phyloP scores from a whole-genome alignment of 805 yeast genomes.

The Kodamaea restingae region DNA sequence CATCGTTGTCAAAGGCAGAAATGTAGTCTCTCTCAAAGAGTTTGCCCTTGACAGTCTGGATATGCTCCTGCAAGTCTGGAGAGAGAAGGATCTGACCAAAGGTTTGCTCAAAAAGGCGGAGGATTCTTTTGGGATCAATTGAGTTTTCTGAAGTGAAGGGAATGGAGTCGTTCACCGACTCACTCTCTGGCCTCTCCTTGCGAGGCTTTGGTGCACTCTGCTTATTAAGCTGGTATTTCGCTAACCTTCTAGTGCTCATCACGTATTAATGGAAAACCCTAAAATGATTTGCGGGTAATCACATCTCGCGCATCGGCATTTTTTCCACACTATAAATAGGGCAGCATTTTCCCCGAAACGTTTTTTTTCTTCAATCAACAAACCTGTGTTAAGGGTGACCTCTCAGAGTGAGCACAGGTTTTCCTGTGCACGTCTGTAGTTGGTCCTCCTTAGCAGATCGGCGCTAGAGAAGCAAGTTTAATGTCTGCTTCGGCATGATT shows the following conservation, averaged over 20 bases:
- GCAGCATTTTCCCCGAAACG: not conserved
- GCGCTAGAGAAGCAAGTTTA: conserved; percentile 67
- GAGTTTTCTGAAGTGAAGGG: conserved; percentile 32
- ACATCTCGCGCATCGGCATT: conserved; percentile 2
- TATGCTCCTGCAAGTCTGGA: conserved; percentile 35
- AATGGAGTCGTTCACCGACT: conserved; percentile 17
- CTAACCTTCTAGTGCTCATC: conserved; percentile 30
- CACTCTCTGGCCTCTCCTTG: conserved; percentile 1
- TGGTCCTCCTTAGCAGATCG: conserved; percentile 51
- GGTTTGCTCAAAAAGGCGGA: conserved; percentile 32
- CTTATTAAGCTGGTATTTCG: conserved; percentile 24
- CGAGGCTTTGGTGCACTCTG: not conserved
- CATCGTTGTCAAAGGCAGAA: conserved; percentile 61
- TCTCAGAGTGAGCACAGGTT: conserved; percentile 35
- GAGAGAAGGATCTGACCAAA: conserved; percentile 33
- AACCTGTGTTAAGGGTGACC: conserved; percentile 52
- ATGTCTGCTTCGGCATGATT: conserved; percentile 13
- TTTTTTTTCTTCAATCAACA: conserved; percentile 17
- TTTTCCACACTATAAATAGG: conserved; percentile 11
- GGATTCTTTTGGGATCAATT: conserved; percentile 31
- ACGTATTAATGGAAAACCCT: conserved; percentile 1
- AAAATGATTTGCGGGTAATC: conserved; percentile 12
- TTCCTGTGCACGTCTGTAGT: conserved; percentile 29
- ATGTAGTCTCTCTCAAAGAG: conserved; percentile 67
- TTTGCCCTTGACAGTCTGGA: conserved; percentile 69